A percentile compares a stretch with the other conserved stretches of the same genome.
Conservation (phyloP, 805 yeast species). For the Sugiyamaella floridensis region DNA sequence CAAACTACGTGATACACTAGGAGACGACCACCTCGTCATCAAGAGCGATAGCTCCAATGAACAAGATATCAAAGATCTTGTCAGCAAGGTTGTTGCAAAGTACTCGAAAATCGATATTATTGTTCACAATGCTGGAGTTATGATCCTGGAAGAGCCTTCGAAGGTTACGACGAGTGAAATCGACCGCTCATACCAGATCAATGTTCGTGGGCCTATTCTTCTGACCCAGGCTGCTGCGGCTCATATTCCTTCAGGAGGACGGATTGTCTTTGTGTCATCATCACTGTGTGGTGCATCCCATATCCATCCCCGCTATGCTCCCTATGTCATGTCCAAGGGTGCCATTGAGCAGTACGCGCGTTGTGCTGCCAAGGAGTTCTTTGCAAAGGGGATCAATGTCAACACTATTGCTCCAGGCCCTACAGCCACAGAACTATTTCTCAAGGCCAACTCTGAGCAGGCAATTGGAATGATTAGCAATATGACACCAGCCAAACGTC, state of each 20-base stretch:
- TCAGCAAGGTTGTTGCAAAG: slow-evolving; percentile 6
- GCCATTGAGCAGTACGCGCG: slow-evolving; percentile 18
- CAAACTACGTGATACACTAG: slow-evolving; percentile 6
- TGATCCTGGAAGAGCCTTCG: slow-evolving; percentile 4
- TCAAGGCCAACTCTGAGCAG: slow-evolving; percentile 5
- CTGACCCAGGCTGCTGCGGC: slow-evolving; percentile 14
- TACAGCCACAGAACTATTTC: slow-evolving; percentile 12
- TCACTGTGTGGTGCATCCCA: slow-evolving; percentile 8
- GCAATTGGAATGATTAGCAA: slow-evolving; percentile 6
- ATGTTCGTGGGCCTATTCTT: slow-evolving; percentile 16
- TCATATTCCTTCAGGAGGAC: slow-evolving; percentile 12
- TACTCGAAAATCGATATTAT: slow-evolving; percentile 26
- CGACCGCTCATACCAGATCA: slow-evolving; percentile 10
- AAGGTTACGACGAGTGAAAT: slow-evolving; percentile 12
- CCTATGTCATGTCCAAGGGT: slow-evolving; percentile 16
- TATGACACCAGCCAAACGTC: slow-evolving; percentile 4
- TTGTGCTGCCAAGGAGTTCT: slow-evolving; percentile 15
- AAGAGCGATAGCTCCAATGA: slow-evolving; percentile 12
- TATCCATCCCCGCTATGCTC: slow-evolving; percentile 8
- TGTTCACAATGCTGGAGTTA: slow-evolving; percentile 33
- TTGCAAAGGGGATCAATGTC: slow-evolving; percentile 14
- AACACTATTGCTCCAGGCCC: slow-evolving; percentile 18
- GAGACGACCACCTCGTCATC: slow-evolving; percentile 6
- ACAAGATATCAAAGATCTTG: slow-evolving; percentile 5
- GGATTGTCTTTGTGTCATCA: slow-evolving; percentile 16